Base-by-base conservation (phyloP, 495 filamentous ascomycete species). In the Talaromyces wortmannii region DNA sequence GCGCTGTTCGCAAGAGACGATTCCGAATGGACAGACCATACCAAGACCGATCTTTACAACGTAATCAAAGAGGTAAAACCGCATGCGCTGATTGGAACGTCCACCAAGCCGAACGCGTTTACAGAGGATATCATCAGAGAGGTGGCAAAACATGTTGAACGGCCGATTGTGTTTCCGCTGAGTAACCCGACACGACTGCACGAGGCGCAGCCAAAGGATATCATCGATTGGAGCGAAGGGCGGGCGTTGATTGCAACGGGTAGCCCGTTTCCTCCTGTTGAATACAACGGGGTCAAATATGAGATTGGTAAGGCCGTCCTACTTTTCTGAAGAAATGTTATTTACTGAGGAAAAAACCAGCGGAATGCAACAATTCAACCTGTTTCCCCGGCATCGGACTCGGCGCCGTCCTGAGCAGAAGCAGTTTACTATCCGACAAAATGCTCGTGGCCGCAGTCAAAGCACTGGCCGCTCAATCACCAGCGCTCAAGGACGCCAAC, bases 351-450 rank as follows among this genome's bases (percentile, higher is more conserved):
- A 23, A 31, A 16, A 43, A 16, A 43, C 12, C 31, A 80, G 89
- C 89, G 23, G 91, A 95, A 65, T 95, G 91, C 75, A 96, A 96
- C 71, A 95, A 95, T 69, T 88, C 85, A 5, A 88, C 86, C n/a
- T 83, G 83, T 23, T 95, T 94, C 71, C 89, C 90, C 0, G 90
- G 88, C 0, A 91, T 96, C 55, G 91, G 90, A 0, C 82, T 95
- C 2, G 91, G 90, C 12, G 80, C 79, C 8, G 83, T 96, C 15
- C 79, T 95, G 8, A 83, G 74, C 11, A 81, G 85, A 13, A 74
- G 83, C 2, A 75, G 66, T 2, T 72, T 79, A 2, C 61, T 95
- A 5, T 86, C 84, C 0, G 84, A 92, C 61, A 82, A 84, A 61
- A 91, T 96, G 84, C 81, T 95, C 10, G 86, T 95, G 0, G 86